Evolutionary conservation across 345 rosid species (phyloP).

Genomic region (Tarenaya hassleriana): DNA sequence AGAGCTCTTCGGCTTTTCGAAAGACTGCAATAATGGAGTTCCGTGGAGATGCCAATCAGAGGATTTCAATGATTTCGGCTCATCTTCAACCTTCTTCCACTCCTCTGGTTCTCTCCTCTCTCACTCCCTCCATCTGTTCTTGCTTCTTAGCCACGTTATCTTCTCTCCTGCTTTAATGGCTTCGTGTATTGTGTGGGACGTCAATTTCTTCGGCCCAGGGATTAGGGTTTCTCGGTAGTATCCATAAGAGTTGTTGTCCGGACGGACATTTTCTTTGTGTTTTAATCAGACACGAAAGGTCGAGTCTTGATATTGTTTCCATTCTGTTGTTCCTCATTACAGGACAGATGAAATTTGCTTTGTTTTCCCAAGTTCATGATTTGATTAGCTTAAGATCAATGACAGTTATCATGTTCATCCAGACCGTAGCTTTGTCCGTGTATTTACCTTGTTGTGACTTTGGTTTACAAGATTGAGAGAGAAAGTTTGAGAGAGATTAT

Average conservation of each 20-base stretch:
- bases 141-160: slow-evolving; percentile 16
- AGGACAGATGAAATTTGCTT: too few relatives aligned
- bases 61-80: slow-evolving; percentile 63
- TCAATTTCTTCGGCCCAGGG: too few relatives aligned
- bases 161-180: slow-evolving; percentile 6
- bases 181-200: too few relatives aligned
- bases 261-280: too few relatives aligned
- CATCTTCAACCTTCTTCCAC: slow-evolving; percentile 50
- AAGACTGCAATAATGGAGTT: slow-evolving; percentile 46
- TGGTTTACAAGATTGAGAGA: not conserved
- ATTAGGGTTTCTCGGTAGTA: too few relatives aligned
- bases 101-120: slow-evolving; percentile 36
- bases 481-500: too few relatives aligned
- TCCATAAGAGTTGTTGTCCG: not conserved
- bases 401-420: not conserved
- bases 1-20: too few relatives aligned
- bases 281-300: too few relatives aligned
- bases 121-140: not conserved
- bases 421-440: not conserved
- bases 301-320: too few relatives aligned
- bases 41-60: slow-evolving; percentile 37
- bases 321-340: too few relatives aligned
- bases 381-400: not conserved
- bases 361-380: not conserved
- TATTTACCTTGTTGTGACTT: not conserved